phyloP scores from a whole-genome alignment of 306 rosid species.

The Carpinus viminea region DNA sequence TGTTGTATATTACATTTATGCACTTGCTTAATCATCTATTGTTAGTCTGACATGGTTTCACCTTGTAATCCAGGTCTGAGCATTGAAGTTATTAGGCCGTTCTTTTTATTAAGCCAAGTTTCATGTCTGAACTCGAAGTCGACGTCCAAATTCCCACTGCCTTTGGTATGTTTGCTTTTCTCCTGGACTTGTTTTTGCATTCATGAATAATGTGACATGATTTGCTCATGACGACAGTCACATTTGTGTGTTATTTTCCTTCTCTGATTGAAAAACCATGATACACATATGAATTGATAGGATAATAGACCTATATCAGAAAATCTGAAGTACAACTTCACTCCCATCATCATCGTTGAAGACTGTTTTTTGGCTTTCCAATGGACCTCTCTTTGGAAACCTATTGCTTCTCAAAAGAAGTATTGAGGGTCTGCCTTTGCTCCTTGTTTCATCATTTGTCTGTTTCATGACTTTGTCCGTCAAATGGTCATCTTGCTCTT shows the following conservation, averaged over 20 bases:
- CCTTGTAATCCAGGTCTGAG: slow-evolving; percentile 39
- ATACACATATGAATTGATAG: neutral
- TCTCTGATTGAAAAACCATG: neutral
- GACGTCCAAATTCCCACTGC: slow-evolving; percentile 72
- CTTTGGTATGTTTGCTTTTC: slow-evolving; percentile 51
- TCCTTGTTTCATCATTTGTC: neutral
- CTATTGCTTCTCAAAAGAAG: neutral
- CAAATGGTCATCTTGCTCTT: neutral
- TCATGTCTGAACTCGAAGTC: slow-evolving; percentile 81
- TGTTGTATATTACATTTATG: neutral
- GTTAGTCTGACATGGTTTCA: neutral
- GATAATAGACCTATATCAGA: neutral
- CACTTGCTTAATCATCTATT: neutral
- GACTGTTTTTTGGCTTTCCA: neutral
- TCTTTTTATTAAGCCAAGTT: slow-evolving; percentile 42
- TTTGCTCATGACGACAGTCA: neutral
- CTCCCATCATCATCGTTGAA: neutral
- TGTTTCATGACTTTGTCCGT: neutral
- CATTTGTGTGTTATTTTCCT: neutral
- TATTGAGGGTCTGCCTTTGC: neutral
- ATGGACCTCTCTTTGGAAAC: neutral
- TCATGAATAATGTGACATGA: neutral
- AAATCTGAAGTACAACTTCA: neutral
- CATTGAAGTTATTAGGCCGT: slow-evolving; percentile 43
- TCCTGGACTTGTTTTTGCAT: neutral